phyloP scores from a whole-genome alignment of 2,329 filamentous ascomycete genomes.

The Venturia aucupariae region DNA sequence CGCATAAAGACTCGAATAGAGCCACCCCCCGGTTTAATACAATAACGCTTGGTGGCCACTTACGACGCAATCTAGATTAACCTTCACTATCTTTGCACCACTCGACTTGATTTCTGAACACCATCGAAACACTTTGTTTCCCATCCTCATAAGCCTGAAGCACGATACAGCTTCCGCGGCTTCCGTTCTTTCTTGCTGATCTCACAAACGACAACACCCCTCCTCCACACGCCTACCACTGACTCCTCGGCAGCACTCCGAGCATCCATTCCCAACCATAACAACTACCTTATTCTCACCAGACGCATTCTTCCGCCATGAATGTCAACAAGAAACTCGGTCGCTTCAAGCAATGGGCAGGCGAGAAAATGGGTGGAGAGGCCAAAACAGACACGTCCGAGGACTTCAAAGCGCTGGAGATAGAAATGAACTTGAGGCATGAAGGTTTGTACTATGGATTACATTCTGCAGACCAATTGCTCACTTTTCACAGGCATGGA shows the following conservation, averaged over 20 bases:
- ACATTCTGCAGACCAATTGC: background rate
- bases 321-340: conserved; percentile 81
- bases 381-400: conserved; percentile 79
- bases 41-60: background rate
- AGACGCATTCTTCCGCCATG: conserved; percentile 30
- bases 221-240: background rate
- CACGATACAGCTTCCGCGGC: background rate
- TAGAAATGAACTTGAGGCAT: conserved; percentile 81
- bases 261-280: background rate
- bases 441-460: conserved; percentile 56
- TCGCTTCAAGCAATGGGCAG: conserved; percentile 95
- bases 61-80: background rate
- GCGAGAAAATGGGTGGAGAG: conserved; percentile 90
- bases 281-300: background rate
- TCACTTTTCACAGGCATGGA: conserved; percentile 63
- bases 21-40: background rate
- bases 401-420: conserved; percentile 82
- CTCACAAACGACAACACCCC: background rate
- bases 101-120: background rate
- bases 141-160: conserved; percentile 6
- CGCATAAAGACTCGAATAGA: background rate
- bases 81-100: background rate
- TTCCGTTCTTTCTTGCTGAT: conserved; percentile 7
- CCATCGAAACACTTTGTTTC: conserved; percentile 3
- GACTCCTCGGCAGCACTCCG: background rate